Evolutionary conservation across 2,329 filamentous ascomycete species (phyloP), one percentile per base, ranked within the genome.

Genomic region (Cladophialophora bantiana): DNA sequence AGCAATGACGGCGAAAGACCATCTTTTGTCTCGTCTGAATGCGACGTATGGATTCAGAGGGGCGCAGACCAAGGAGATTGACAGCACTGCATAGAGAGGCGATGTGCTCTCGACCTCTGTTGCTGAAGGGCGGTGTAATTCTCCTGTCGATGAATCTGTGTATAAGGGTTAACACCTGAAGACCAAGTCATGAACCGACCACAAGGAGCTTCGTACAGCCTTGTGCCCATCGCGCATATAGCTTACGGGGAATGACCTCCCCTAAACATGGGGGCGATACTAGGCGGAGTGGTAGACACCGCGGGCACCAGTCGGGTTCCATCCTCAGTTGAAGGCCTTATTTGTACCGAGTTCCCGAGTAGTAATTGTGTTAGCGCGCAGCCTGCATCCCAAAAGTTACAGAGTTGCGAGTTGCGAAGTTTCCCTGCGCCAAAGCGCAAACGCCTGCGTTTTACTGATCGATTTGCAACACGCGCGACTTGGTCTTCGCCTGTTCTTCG

Each of bases 1-100:
- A 63, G 78, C 82, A 13, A 77, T 88, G 73, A 89, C 86, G 36
- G 87, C 87, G 0, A 81, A 79, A 68, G 83, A 86, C 73, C 87
- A 89, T 82, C 76, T 89, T 75, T 81, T 84, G 72, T 78, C 82
- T 65, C 79, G 87, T 68, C 74, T 89, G 74, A 83, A 81, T 60
- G 86, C 85, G 26, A 89, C 87, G 1, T 89, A 89, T 79, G 83
- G 80, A 26, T 78, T 79, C 67, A 75, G 73, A 31, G 71, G 74
- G 56, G 64, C 72, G 54, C 66, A 72, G 20, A 38, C 32, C 7
- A 59, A 53, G 45, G 60, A 62, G 13, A 40, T n/a, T 35, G 57
- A 50, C n/a, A 31, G 10, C 34, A 38, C 38, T 38, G 53, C 20
- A 52, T 61, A 36, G 38, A n/a, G 38, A 36, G 31, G 10, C 20